A percentile compares a stretch with the other conserved stretches of the same genome.
These are phyloP conservation scores for Tripterygium wilfordii DNA, from an alignment of 177 flowering plant species.

Conservation along the genomic window DNA sequence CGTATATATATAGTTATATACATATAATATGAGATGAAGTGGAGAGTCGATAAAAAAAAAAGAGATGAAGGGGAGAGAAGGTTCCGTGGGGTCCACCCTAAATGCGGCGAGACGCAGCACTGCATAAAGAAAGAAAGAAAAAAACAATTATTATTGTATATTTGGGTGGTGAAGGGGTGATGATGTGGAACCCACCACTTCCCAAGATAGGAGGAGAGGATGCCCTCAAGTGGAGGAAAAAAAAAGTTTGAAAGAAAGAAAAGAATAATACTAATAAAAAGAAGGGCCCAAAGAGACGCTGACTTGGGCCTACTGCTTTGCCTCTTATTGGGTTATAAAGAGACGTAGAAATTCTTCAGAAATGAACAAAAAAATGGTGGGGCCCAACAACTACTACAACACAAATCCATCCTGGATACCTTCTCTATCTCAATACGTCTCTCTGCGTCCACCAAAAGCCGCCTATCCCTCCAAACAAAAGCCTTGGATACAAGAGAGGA, in stretches of 20 bases:
- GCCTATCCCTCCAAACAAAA: too few relatives aligned
- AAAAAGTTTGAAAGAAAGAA: too few relatives aligned
- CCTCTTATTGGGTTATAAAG: conserved; percentile 7
- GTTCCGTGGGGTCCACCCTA: too few relatives aligned
- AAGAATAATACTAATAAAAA: too few relatives aligned
- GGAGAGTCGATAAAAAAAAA: too few relatives aligned
- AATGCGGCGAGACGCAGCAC: conserved; percentile 45
- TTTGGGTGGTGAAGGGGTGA: too few relatives aligned
- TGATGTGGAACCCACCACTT: conserved; percentile 21
- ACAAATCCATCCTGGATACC: conserved; percentile 1
- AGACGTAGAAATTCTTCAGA: conserved; percentile 1
- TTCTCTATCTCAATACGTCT: conserved; percentile 11
- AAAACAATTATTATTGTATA: too few relatives aligned
- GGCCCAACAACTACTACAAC: not conserved
- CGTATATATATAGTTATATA: too few relatives aligned
- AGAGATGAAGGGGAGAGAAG: too few relatives aligned
- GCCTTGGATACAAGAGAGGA: too few relatives aligned
- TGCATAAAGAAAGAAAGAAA: conserved; percentile 9
- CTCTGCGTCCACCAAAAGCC: conserved; percentile 30
- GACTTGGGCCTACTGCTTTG: conserved; percentile 17
- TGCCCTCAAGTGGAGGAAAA: too few relatives aligned
- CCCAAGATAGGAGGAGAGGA: conserved; percentile 13
- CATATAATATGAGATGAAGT: too few relatives aligned
- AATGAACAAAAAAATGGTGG: not conserved
- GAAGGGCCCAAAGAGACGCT: conserved; percentile 18